A percentile compares a stretch with the other conserved stretches of the same genome.
Evolutionary conservation across 1,284 basidiomycete genomes (phyloP).

Genomic region (Sanghuangporus baumii): DNA sequence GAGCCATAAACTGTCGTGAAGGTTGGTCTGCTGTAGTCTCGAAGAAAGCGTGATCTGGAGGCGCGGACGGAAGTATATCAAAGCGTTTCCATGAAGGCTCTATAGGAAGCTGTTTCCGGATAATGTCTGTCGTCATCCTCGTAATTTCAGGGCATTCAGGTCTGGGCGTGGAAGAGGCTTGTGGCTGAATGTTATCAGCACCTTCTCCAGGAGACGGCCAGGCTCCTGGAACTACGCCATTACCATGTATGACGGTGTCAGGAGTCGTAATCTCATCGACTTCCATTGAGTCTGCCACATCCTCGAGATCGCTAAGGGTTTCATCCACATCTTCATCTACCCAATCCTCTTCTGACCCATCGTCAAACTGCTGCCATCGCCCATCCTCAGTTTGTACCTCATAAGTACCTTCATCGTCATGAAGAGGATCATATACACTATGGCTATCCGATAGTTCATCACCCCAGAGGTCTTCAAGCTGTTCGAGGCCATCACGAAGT

Average conservation of each 20-base stretch:
- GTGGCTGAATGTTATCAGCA: conserved; percentile 20
- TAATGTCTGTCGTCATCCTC: background rate
- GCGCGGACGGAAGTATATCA: conserved; percentile 68
- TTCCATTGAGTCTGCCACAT: conserved; percentile 11
- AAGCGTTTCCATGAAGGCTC: conserved; percentile 64
- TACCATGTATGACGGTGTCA: background rate
- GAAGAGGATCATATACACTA: conserved; percentile 24
- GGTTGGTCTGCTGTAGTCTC: conserved; percentile 54
- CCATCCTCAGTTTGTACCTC: conserved; percentile 20
- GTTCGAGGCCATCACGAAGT: conserved; percentile 67
- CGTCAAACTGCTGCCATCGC: conserved; percentile 26
- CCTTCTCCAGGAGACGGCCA: conserved; percentile 14
- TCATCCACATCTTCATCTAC: conserved; percentile 34
- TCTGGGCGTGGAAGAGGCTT: conserved; percentile 26
- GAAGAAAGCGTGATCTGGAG: conserved; percentile 77
- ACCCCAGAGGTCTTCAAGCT: conserved; percentile 70
- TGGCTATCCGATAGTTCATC: conserved; percentile 37
- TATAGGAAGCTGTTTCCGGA: background rate
- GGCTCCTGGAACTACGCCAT: conserved; percentile 11
- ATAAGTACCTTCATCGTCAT: conserved; percentile 25
- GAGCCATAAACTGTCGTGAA: conserved; percentile 66
- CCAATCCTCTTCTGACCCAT: conserved; percentile 46
- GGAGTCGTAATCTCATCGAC: conserved; percentile 38
- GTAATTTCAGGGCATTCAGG: background rate
- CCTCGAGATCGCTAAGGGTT: conserved; percentile 23